Evolutionary conservation across 78 protist genomes (phyloP), one percentile per base, ranked within the genome.

Genomic region (Dictyostelium brefeldianum): DNA sequence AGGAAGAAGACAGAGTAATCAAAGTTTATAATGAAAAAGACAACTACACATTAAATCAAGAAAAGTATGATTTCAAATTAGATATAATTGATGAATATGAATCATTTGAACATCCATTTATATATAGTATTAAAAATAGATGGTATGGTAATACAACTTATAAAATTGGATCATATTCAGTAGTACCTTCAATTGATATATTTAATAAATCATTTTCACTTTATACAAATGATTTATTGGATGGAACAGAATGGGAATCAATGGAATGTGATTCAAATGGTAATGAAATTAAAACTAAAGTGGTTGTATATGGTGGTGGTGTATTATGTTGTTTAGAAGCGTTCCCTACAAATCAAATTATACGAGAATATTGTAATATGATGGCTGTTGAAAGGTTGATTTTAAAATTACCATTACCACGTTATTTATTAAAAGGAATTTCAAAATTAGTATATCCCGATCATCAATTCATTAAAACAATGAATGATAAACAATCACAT

Each of bases 361-460:
- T 67, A 14, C 27, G 36, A 29, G 48, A 31, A 0, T 67, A 67
- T 67, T 27, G 27, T 12, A 43, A 67, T 5, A 67, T 67, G 75
- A 25, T 29, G 36, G 18, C 22, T 14, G 15, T 67, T 31, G 75
- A 67, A 67, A 25, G 75, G 15, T 67, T 67, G 15, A 17, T 67
- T 31, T 31, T 6, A 27, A 67, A 67, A 67, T 31, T 67, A 67
- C 75, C 75, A 67, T 67, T 67, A 67, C 75, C 75, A 67, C 27
- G 36, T 29, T 67, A 67, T 67, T 47, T 67, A 2, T 0, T 1
- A 0, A 67, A 67, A 4, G 18, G 11, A 17, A 67, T 67, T 0
- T 31, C 75, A 67, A 67, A 48, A 67, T 31, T 67, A 31, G 75
- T 31, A 29, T 20, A 31, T 67, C 22, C 7, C 17, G 75, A 67